Evolutionary conservation across 2,329 filamentous ascomycete species (phyloP).

Genomic region (Pestalotiopsis sp.): DNA sequence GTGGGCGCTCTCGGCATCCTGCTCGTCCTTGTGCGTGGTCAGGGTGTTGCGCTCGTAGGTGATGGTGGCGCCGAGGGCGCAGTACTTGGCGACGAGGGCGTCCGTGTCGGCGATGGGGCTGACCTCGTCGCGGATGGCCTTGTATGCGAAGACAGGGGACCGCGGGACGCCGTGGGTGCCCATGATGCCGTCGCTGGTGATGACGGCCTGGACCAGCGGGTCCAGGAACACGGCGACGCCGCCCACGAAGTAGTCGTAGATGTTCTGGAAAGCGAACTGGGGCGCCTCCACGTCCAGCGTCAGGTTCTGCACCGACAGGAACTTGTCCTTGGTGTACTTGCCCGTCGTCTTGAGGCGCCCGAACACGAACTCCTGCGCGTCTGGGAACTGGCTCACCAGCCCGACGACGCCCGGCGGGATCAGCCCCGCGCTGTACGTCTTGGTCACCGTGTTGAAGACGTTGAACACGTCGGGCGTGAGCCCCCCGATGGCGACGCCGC

Average conservation of each 20-base stretch:
- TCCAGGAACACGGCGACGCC: conserved; percentile 24
- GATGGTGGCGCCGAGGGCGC: conserved; percentile 40
- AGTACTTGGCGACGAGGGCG: conserved; percentile 41
- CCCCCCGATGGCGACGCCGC: conserved; percentile 53
- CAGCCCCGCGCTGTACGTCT: conserved; percentile 33
- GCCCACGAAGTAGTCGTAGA: conserved; percentile 32
- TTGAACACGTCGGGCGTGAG: conserved; percentile 42
- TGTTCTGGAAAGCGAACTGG: conserved; percentile 25
- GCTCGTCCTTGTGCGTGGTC: conserved; percentile 41
- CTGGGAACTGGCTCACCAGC: conserved; percentile 35
- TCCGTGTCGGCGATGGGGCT: conserved; percentile 44
- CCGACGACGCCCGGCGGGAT: conserved; percentile 37
- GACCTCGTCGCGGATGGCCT: conserved; percentile 45
- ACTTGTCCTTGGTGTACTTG: conserved; percentile 23
- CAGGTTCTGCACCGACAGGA: conserved; percentile 24
- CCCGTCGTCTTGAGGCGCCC: conserved; percentile 23
- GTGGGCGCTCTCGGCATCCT: conserved; percentile 21
- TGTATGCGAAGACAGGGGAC: conserved; percentile 48
- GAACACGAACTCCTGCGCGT: conserved; percentile 28
- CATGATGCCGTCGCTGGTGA: conserved; percentile 25
- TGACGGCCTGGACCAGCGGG: conserved; percentile 19
- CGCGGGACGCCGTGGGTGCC: conserved; percentile 39
- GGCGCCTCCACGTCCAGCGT: conserved; percentile 17
- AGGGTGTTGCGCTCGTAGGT: conserved; percentile 44
- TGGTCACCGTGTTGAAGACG: conserved; percentile 37